Percentiles rank a stretch among this genome's conserved stretches.
Evolutionary conservation across 1,139 yeast genomes (phyloP).

Genomic region (Protomyces lactucae-debilis): DNA sequence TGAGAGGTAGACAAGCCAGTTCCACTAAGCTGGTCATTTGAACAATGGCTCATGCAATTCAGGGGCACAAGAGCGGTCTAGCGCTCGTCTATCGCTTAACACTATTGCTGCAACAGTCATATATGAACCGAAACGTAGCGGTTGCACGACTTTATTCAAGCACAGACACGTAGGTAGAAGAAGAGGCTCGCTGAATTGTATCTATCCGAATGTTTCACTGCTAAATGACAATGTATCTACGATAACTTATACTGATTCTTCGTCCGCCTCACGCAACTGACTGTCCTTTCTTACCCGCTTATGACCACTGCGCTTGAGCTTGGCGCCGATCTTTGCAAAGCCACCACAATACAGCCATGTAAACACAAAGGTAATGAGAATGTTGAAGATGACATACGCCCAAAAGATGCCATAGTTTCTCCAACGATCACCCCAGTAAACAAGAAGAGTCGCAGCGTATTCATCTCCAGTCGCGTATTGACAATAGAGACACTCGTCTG

Average conservation of each 20-base stretch:
- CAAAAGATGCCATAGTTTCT: slow-evolving; percentile 56
- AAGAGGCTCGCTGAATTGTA: no score
- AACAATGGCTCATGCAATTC: no score
- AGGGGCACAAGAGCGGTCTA: no score
- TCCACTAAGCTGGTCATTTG: no score
- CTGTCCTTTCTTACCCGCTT: neutral
- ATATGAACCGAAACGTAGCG: no score
- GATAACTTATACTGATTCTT: neutral
- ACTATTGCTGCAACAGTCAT: no score
- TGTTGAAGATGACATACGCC: slow-evolving; percentile 48
- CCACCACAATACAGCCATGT: slow-evolving; percentile 21
- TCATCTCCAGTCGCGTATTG: slow-evolving; percentile 51
- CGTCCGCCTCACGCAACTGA: neutral
- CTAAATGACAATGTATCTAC: no score
- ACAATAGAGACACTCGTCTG: slow-evolving; percentile 59
- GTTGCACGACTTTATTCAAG: no score
- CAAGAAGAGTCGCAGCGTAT: slow-evolving; percentile 47
- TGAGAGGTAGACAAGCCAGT: no score
- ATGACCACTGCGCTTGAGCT: neutral
- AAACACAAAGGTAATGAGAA: slow-evolving; percentile 31
- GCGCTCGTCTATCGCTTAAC: no score
- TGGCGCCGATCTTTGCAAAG: neutral
- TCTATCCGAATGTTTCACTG: no score
- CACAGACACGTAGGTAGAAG: no score
- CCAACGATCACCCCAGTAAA: slow-evolving; percentile 52